Evolutionary conservation across 2,329 filamentous ascomycete genomes (phyloP).

Genomic region (Tricladium varicosporioides): DNA sequence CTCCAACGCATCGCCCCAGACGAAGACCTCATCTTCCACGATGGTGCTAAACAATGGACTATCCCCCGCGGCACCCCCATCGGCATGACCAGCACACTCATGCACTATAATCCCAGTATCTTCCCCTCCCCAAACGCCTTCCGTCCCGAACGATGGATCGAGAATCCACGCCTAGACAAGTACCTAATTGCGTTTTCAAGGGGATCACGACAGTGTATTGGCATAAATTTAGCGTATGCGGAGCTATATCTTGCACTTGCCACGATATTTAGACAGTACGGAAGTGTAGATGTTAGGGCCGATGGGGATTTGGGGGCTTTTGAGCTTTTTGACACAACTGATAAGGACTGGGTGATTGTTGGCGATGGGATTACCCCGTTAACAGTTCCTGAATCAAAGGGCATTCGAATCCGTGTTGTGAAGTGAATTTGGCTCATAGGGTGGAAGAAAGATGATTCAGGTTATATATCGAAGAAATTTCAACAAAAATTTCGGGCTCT

Average conservation of each 20-base stretch:
- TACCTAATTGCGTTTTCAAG: constrained; percentile 12
- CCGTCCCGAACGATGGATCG: constrained; percentile 41
- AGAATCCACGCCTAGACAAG: not conserved
- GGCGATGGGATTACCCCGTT: too few relatives aligned
- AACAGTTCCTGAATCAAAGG: too few relatives aligned
- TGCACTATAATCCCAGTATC: constrained; percentile 33
- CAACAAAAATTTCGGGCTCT: too few relatives aligned
- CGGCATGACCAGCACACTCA: constrained; percentile 34
- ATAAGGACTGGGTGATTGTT: too few relatives aligned
- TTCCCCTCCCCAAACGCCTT: constrained; percentile 25
- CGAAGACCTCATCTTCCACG: constrained; percentile 11
- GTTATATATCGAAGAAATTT: too few relatives aligned
- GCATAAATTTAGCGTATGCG: constrained; percentile 12
- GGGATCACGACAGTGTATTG: constrained; percentile 11
- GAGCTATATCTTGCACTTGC: constrained; percentile 12
- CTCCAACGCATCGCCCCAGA: constrained; percentile 29
- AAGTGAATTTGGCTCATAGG: too few relatives aligned
- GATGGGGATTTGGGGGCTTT: too few relatives aligned
- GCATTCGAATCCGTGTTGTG: too few relatives aligned
- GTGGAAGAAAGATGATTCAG: too few relatives aligned
- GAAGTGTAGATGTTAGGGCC: too few relatives aligned
- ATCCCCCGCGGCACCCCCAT: constrained; percentile 34
- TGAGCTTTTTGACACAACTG: too few relatives aligned
- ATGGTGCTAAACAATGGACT: constrained; percentile 2
- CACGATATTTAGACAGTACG: constrained; percentile 7